Percentiles rank a stretch among this genome's conserved stretches.
These are phyloP conservation scores for Pholiota conissans DNA, from an alignment of 768 basidiomycete species.

Conservation along the genomic window DNA sequence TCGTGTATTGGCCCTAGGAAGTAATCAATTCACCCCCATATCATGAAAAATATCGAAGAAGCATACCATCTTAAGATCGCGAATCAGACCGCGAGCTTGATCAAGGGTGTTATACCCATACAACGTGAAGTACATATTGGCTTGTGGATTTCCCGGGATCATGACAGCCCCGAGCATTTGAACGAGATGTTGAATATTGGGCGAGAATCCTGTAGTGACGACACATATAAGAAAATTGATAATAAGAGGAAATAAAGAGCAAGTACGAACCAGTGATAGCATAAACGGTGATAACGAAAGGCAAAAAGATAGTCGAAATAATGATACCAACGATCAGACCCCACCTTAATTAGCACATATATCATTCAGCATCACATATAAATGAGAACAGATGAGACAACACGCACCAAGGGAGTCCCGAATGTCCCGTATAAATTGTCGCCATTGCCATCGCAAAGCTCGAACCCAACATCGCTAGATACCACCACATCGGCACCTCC, in stretches of 20 bases:
- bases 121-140: conserved; percentile 49
- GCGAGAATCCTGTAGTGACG: too few relatives aligned
- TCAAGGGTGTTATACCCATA: conserved; percentile 47
- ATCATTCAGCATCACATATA: background rate
- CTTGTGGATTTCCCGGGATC: conserved; percentile 47
- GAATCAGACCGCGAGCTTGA: conserved; percentile 52
- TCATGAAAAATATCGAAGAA: too few relatives aligned
- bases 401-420: conserved; percentile 55
- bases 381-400: background rate
- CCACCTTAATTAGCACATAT: conserved; percentile 35
- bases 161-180: conserved; percentile 52
- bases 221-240: conserved; percentile 28
- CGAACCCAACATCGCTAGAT: conserved; percentile 37
- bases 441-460: conserved; percentile 54
- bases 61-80: conserved; percentile 55
- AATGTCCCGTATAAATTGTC: conserved; percentile 50
- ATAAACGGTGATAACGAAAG: conserved; percentile 54
- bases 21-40: too few relatives aligned
- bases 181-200: background rate
- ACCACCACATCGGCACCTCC: conserved; percentile 54
- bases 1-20: conserved; percentile 42
- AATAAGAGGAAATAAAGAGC: too few relatives aligned
- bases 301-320: conserved; percentile 46
- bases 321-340: conserved; percentile 52
- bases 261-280: conserved; percentile 43